Evolutionary conservation across 352 stramenopile species (phyloP), one percentile per base, ranked within the genome.

Genomic region (Globisporangium irregulare): DNA sequence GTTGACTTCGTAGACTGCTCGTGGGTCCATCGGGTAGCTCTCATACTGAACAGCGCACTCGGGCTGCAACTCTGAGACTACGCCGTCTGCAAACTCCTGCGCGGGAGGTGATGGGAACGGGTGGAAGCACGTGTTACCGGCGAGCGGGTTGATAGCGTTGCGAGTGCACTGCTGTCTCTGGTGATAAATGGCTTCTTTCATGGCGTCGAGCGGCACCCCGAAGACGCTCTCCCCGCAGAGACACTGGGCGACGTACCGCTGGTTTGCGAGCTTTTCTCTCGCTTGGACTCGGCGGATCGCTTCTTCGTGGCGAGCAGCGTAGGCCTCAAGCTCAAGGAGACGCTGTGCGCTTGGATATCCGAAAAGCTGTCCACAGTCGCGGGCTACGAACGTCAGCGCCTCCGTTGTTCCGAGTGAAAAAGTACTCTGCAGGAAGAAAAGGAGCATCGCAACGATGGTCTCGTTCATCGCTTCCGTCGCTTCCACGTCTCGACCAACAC

Each of bases 351-450:
- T 63, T 0, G 78, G 72, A 43, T 76, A 81, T 20, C 69, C 73
- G n/a, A 85, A 74, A 38, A 79, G 72, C 36, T 72, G 65, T 2
- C 48, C 48, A 10, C 66, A 66, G 50, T 58, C 50, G 20, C 58
- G 57, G 1, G 34, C 36, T 1, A 66, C 20, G 24, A 70, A 59
- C 15, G 50, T 55, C 41, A 56, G 68, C 62, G 18, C 71, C 32
- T 62, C 66, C 72, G 64, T 82, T 67, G 32, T 75, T 68, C 22
- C 50, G 22, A 64, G 73, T 64, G 54, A 82, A 81, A 79, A 71
- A 3, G 67, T 59, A 15, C 51, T 70, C 25, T 77, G 69, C 3
- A 90, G 48, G 57, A 91, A 88, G 68, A 86, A 86, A 36, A 89
- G 59, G 62, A 91, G 62, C 62, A 78, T 76, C 7, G 46, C 51